These are phyloP conservation scores for Chrysanthemum lavandulifolium DNA, from an alignment of 129 eudicot genomes.

Conservation along the genomic window DNA sequence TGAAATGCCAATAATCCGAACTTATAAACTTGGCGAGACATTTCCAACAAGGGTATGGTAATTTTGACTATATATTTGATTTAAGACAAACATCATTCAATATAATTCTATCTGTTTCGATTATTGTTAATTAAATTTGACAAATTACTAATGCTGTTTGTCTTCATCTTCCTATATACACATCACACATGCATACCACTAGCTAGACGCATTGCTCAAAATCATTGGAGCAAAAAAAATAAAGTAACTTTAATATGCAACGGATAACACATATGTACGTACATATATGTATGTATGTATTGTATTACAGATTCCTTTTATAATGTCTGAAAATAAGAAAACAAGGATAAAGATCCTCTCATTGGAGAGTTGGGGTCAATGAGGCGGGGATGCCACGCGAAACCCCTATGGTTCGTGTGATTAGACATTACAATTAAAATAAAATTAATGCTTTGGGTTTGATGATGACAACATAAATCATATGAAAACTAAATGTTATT, in stretches of 20 bases:
- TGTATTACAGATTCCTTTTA: too few relatives aligned
- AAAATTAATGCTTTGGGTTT: too few relatives aligned
- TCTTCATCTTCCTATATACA: conserved; percentile 6
- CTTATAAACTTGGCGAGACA: conserved; percentile 15
- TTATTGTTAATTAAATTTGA: conserved; percentile 2
- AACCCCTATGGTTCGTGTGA: too few relatives aligned
- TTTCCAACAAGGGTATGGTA: conserved; percentile 6
- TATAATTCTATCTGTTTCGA: background rate
- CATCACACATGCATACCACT: conserved; percentile 15
- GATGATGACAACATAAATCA: too few relatives aligned
- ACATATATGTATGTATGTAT: too few relatives aligned
- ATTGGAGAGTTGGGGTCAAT: too few relatives aligned
- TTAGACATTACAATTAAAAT: too few relatives aligned
- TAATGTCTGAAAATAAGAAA: too few relatives aligned
- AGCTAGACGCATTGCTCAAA: background rate
- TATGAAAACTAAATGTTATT: too few relatives aligned
- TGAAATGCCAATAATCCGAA: conserved; percentile 4
- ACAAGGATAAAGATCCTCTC: too few relatives aligned
- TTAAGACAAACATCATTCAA: background rate
- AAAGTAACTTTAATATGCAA: background rate
- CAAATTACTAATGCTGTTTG: background rate
- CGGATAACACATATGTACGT: conserved; percentile 1
- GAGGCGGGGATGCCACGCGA: too few relatives aligned
- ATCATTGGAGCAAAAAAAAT: background rate
- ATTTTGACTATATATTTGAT: background rate